A percentile compares a stretch with the other conserved stretches of the same genome.
These are phyloP conservation scores for Lasiodiplodia sp. DNA, from an alignment of 2,329 filamentous ascomycete species.

Conservation along the genomic window DNA sequence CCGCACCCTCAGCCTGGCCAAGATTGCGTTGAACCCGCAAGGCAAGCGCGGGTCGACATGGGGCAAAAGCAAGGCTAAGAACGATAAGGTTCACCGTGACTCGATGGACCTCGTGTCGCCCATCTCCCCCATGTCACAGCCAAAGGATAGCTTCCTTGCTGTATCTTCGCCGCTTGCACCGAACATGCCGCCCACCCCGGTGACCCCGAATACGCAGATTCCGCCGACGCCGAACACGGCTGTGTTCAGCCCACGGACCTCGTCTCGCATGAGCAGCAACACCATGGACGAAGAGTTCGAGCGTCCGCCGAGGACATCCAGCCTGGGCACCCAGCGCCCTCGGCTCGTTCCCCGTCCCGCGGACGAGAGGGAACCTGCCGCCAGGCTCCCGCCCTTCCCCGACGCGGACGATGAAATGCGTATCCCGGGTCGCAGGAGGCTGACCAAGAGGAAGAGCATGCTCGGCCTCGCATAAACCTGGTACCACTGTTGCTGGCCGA, in stretches of 20 bases:
- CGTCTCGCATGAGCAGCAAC: conserved; percentile 22
- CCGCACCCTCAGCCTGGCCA: conserved; percentile 46
- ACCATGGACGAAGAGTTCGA: conserved; percentile 9
- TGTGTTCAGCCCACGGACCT: conserved; percentile 15
- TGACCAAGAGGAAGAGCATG: conserved; percentile 47
- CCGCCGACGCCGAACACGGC: conserved; percentile 19
- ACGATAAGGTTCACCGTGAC: conserved; percentile 16
- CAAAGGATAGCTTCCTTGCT: conserved; percentile 13
- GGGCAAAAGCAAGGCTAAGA: conserved; percentile 25
- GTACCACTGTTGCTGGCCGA: conserved; percentile 1
- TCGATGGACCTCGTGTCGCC: conserved; percentile 21
- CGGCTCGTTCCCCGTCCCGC: conserved; percentile 45
- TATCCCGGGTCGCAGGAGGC: conserved; percentile 33
- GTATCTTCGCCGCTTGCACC: conserved; percentile 18
- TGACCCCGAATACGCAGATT: conserved; percentile 45
- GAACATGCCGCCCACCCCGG: conserved; percentile 41
- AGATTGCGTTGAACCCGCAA: conserved; percentile 45
- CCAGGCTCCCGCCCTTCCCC: conserved; percentile 45
- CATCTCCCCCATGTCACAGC: conserved; percentile 26
- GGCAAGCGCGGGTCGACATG: conserved; percentile 20
- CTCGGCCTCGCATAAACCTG: conserved; percentile 38
- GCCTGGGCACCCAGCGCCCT: conserved; percentile 31
- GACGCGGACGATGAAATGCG: conserved; percentile 32
- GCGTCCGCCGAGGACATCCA: conserved; percentile 13
- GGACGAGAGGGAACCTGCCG: conserved; percentile 44